Evolutionary conservation across 306 rosid genomes (phyloP).

Genomic region (Vachellia pachyceras): DNA sequence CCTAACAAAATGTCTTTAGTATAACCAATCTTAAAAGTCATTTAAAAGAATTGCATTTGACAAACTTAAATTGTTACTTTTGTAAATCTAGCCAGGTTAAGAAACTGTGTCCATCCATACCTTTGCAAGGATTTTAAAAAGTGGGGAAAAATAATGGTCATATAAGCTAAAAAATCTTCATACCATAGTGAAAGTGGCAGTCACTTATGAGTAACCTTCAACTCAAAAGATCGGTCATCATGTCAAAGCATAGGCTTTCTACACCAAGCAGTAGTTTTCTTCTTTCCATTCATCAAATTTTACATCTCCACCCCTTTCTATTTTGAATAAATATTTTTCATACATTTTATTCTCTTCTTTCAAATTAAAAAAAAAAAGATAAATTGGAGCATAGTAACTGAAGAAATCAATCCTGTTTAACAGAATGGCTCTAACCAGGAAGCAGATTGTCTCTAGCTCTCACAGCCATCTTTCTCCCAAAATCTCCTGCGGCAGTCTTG

Average conservation of each 20-base stretch:
- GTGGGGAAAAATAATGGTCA: background rate
- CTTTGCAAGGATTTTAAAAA: slow-evolving; percentile 8
- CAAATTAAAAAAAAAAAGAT: slow-evolving; percentile 2
- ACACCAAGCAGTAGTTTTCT: slow-evolving; percentile 19
- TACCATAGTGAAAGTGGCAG: slow-evolving; percentile 1
- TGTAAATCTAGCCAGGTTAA: slow-evolving; percentile 15
- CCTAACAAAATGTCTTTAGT: too few relatives aligned
- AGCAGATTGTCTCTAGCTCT: slow-evolving; percentile 86
- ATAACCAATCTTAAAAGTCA: too few relatives aligned
- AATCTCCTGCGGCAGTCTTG: slow-evolving; percentile 80
- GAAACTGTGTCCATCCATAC: slow-evolving; percentile 13
- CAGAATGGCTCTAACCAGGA: slow-evolving; percentile 72
- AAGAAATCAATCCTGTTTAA: slow-evolving; percentile 37
- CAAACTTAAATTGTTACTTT: slow-evolving; percentile 18
- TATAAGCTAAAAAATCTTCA: background rate
- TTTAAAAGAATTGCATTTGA: slow-evolving; percentile 8
- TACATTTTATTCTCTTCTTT: slow-evolving; percentile 10
- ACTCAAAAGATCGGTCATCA: slow-evolving; percentile 10
- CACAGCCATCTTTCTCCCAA: slow-evolving; percentile 89
- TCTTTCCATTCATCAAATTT: slow-evolving; percentile 22
- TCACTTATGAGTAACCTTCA: slow-evolving; percentile 23
- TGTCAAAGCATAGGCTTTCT: slow-evolving; percentile 30
- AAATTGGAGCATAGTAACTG: slow-evolving; percentile 29
- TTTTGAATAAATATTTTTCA: background rate
- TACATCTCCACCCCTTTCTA: slow-evolving; percentile 18